phyloP scores from a whole-genome alignment of 169 alveolate genomes.

The Plasmodium vivax region DNA sequence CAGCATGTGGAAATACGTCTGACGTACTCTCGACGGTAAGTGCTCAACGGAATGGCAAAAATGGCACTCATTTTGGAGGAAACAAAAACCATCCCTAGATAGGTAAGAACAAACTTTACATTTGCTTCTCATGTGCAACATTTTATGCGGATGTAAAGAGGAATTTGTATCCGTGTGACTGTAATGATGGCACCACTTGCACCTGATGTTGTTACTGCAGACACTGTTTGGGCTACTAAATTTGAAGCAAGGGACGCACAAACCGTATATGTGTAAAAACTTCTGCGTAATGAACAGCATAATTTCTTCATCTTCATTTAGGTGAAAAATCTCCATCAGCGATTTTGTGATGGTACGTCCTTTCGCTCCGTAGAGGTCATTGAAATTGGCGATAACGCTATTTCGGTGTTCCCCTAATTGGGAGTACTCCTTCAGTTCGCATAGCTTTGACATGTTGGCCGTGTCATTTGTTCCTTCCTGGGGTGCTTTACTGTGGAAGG shows the following conservation, averaged over 20 bases:
- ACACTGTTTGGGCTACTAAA: not conserved
- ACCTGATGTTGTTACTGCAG: not conserved
- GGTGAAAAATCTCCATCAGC: conserved; percentile 3
- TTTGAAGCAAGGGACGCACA: conserved; percentile 47
- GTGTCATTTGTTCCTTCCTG: not conserved
- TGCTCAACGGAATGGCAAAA: conserved; percentile 50
- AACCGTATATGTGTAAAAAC: conserved; percentile 21
- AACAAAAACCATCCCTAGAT: conserved; percentile 15
- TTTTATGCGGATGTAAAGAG: conserved; percentile 8
- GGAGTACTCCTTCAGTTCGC: conserved; percentile 30
- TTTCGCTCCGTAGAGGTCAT: conserved; percentile 31
- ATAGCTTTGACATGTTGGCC: not conserved
- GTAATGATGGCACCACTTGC: conserved; percentile 57
- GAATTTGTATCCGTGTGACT: conserved; percentile 8
- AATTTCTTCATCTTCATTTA: conserved; percentile 4
- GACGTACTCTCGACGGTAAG: not conserved
- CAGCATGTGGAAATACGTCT: not conserved
- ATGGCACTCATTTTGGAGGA: conserved; percentile 1
- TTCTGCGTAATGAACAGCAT: conserved; percentile 17
- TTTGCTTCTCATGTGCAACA: conserved; percentile 28
- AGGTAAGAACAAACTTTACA: conserved; percentile 44
- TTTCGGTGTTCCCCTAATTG: conserved; percentile 35
- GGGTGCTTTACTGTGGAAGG: not conserved
- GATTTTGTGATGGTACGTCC: conserved; percentile 31
- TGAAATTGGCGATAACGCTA: not conserved